phyloP scores from a whole-genome alignment of 2,329 filamentous ascomycete species.

The Xylariales sp. region DNA sequence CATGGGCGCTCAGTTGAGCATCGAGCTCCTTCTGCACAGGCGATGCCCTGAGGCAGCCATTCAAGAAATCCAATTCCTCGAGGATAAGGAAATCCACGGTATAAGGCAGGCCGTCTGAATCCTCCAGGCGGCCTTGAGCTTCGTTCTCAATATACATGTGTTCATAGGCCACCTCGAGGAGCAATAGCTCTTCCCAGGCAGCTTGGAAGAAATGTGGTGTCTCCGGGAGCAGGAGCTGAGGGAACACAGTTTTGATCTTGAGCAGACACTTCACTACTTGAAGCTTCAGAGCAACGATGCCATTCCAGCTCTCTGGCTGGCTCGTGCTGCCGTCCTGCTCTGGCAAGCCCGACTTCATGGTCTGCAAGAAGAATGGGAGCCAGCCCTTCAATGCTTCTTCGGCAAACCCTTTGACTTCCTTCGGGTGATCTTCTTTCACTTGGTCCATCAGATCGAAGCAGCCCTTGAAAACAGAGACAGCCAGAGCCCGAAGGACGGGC shows the following conservation, averaged over 20 bases:
- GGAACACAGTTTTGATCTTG: slow-evolving; percentile 82
- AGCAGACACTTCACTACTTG: slow-evolving; percentile 93
- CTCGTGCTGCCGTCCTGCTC: slow-evolving; percentile 51
- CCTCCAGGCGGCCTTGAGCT: slow-evolving; percentile 82
- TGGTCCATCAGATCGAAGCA: slow-evolving; percentile 97
- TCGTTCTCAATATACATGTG: slow-evolving; percentile 83
- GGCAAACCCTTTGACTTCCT: slow-evolving; percentile 82
- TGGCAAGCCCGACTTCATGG: slow-evolving; percentile 72
- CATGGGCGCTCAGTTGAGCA: slow-evolving; percentile 33
- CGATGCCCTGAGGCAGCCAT: slow-evolving; percentile 81
- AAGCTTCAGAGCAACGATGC: slow-evolving; percentile 79
- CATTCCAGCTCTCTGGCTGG: slow-evolving; percentile 69
- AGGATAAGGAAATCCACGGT: slow-evolving; percentile 90
- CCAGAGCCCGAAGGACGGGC: slow-evolving; percentile 72
- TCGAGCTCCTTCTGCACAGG: slow-evolving; percentile 26
- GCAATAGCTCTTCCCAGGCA: slow-evolving; percentile 82
- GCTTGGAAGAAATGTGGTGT: slow-evolving; percentile 79
- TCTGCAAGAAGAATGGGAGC: slow-evolving; percentile 83
- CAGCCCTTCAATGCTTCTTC: slow-evolving; percentile 79
- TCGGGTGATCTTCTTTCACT: slow-evolving; percentile 88
- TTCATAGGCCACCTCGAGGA: slow-evolving; percentile 69
- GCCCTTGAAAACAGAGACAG: slow-evolving; percentile 83
- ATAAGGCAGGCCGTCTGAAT: slow-evolving; percentile 87
- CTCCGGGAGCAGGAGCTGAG: slow-evolving; percentile 75
- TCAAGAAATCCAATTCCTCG: slow-evolving; percentile 92